Evolutionary conservation across 2,329 filamentous ascomycete genomes (phyloP).

Genomic region (Diaporthe caulivora): DNA sequence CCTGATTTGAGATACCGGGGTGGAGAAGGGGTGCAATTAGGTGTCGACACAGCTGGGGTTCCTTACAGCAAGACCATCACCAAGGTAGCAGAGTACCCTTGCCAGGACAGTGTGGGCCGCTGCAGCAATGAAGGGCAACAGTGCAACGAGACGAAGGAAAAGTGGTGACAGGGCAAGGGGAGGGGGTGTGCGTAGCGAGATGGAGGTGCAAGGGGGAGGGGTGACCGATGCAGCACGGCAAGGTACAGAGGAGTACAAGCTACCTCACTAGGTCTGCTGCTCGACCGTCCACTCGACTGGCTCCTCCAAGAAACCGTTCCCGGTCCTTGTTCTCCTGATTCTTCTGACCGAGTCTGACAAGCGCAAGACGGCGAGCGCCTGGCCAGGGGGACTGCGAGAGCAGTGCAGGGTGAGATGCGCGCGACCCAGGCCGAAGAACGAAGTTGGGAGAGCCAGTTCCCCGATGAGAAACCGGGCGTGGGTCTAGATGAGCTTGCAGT

Average conservation of each 20-base stretch:
- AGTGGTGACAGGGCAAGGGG: conserved; percentile 13
- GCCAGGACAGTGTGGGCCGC: conserved; percentile 32
- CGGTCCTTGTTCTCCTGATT: conserved; percentile 25
- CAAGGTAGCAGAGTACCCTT: conserved; percentile 28
- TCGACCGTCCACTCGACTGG: conserved; percentile 25
- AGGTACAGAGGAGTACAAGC: conserved; percentile 37
- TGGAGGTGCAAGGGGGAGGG: conserved; percentile 21
- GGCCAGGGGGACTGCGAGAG: conserved; percentile 24
- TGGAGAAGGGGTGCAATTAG: conserved; percentile 33
- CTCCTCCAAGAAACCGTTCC: conserved; percentile 10
- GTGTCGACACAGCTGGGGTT: conserved; percentile 28
- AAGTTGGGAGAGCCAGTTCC: neutral
- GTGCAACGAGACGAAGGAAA: conserved; percentile 26
- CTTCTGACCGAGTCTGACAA: conserved; percentile 36
- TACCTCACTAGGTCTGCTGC: conserved; percentile 31
- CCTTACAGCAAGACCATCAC: conserved; percentile 32
- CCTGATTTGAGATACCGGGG: conserved; percentile 24
- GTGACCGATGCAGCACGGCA: conserved; percentile 32
- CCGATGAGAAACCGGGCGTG: neutral
- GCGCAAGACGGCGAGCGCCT: conserved; percentile 23
- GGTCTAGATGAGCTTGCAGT: neutral
- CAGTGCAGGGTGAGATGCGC: conserved; percentile 2
- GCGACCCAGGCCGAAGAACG: conserved; percentile 13
- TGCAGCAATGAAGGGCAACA: conserved; percentile 31
- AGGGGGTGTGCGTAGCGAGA: conserved; percentile 31